Conservation (phyloP, 1,139 yeast genomes). For the Zygoascus meyerae region DNA sequence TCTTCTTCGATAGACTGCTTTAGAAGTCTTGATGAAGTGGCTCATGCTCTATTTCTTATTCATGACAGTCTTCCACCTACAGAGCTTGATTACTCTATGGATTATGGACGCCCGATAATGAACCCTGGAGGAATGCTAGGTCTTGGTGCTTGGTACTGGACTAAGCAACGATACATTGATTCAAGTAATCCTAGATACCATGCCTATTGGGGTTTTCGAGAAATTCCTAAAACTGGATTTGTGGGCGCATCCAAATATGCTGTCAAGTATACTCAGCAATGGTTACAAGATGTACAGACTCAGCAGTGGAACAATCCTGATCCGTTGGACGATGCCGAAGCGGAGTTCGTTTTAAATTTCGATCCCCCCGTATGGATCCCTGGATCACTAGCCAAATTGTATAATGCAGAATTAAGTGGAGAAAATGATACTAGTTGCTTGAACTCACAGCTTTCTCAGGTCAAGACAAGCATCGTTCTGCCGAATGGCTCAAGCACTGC, state of each 20-base stretch:
- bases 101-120: conserved; percentile 30
- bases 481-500: neutral
- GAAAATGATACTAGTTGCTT: neutral
- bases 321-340: conserved; percentile 25
- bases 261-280: conserved; percentile 23
- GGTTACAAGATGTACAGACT: conserved; percentile 23
- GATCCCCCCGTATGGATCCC: conserved; percentile 32
- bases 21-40: conserved; percentile 29
- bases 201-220: conserved; percentile 9
- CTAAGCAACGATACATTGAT: conserved; percentile 9
- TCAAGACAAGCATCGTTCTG: conserved; percentile 3
- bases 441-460: conserved; percentile 4
- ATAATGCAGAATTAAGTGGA: conserved; percentile 19
- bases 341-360: conserved; percentile 29
- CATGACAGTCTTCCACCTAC: conserved; percentile 14
- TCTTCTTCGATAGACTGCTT: conserved; percentile 32
- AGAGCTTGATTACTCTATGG: conserved; percentile 10
- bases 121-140: conserved; percentile 31
- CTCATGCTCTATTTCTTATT: conserved; percentile 27
- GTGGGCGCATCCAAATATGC: conserved; percentile 18
- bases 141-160: conserved; percentile 31
- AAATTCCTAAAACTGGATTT: conserved; percentile 11
- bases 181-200: neutral
- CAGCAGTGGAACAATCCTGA: conserved; percentile 26
- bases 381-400: conserved; percentile 19